Conservation (phyloP, 208 protist genomes). For the Crithidia brevicula region DNA sequence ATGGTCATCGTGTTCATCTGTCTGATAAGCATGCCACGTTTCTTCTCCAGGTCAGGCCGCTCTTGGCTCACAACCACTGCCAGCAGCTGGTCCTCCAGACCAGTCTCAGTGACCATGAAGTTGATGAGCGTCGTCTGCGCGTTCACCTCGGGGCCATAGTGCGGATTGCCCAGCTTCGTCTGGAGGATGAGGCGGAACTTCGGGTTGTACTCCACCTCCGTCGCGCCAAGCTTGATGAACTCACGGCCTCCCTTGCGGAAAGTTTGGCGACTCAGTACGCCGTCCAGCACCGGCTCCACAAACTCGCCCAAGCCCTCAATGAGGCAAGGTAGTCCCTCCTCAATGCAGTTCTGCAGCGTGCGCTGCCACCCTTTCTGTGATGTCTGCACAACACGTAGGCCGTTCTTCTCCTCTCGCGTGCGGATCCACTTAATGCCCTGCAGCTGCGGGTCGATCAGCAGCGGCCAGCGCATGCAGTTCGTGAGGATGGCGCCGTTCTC, state of each 20-base stretch:
- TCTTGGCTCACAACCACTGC: slow-evolving; percentile 98
- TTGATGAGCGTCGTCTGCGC: slow-evolving; percentile 99
- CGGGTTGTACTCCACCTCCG: slow-evolving; percentile 95
- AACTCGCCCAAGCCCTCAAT: slow-evolving; percentile 97
- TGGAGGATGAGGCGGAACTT: slow-evolving; percentile 98
- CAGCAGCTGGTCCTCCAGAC: slow-evolving; percentile 98
- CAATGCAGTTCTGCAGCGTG: slow-evolving; percentile 92
- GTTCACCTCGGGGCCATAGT: slow-evolving; percentile 99
- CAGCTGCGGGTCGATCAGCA: slow-evolving; percentile 99
- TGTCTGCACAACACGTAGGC: slow-evolving; percentile 93
- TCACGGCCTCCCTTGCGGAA: slow-evolving; percentile 93
- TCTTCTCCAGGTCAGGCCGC: slow-evolving; percentile 97
- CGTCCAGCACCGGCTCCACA: slow-evolving; percentile 98
- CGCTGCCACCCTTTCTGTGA: slow-evolving; percentile 92
- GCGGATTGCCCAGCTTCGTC: slow-evolving; percentile 98
- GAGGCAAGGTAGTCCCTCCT: slow-evolving; percentile 92
- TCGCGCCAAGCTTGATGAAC: slow-evolving; percentile 96
- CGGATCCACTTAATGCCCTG: slow-evolving; percentile 98
- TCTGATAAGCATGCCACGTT: slow-evolving; percentile 93
- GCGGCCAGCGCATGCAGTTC: slow-evolving; percentile 97
- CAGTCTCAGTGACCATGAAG: slow-evolving; percentile 98
- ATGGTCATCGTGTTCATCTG: slow-evolving; percentile 99
- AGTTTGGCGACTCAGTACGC: slow-evolving; percentile 95
- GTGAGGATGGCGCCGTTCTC: slow-evolving; percentile 98
- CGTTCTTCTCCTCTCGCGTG: slow-evolving; percentile 95